Evolutionary conservation across 441 rosid species (phyloP).

Genomic region (Monsonia emarginata): DNA sequence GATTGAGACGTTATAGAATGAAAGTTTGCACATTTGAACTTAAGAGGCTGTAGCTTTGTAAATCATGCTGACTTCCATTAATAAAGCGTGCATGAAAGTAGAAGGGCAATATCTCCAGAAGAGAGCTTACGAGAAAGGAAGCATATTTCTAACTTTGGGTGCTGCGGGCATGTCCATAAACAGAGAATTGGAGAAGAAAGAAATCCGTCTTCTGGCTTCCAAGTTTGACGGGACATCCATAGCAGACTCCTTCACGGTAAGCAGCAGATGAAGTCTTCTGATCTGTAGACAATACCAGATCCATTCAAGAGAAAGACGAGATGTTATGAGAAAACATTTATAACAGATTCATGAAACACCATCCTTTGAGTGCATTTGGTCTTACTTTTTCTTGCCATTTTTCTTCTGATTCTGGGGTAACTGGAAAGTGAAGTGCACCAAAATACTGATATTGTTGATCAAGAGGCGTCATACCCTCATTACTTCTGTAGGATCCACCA

Average conservation of each 20-base stretch:
- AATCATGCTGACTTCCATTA: too few species aligned
- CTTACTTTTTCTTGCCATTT: constrained; percentile 88
- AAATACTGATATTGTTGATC: constrained; percentile 59
- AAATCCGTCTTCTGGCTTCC: constrained; percentile 94
- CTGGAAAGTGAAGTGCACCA: constrained; percentile 82
- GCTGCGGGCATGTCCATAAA: constrained; percentile 96
- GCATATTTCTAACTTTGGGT: constrained; percentile 99
- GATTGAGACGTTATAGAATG: too few species aligned
- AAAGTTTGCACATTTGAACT: too few species aligned
- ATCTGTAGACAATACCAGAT: constrained; percentile 41
- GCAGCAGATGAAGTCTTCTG: constrained; percentile 70
- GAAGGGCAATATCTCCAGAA: neutral
- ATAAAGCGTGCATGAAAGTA: neutral
- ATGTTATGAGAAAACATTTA: too few species aligned
- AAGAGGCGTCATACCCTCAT: constrained; percentile 53
- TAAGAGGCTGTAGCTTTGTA: too few species aligned
- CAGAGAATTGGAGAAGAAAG: constrained; percentile 95
- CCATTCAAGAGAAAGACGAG: too few species aligned
- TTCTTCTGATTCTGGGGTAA: constrained; percentile 64
- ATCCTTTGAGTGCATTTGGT: neutral
- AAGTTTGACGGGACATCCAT: constrained; percentile 99
- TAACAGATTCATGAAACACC: neutral
- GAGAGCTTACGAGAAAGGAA: constrained; percentile 89
- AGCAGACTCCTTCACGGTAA: constrained; percentile 95
- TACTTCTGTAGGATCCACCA: constrained; percentile 43